Evolutionary conservation across 2,329 filamentous ascomycete species (phyloP).

Genomic region (Septoria petroselini): DNA sequence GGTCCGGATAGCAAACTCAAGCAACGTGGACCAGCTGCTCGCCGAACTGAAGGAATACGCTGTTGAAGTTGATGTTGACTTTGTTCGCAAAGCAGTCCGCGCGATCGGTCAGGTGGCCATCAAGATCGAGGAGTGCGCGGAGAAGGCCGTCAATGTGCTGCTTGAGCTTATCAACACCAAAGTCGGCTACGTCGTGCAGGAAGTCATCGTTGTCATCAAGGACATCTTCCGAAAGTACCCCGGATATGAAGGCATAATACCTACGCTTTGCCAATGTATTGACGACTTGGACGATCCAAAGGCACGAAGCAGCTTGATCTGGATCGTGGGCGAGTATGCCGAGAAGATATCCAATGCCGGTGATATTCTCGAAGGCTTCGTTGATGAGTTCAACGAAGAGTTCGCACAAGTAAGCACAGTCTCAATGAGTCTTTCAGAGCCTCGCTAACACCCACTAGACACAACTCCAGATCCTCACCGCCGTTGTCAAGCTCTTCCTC

Average conservation of each 20-base stretch:
- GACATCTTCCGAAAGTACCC: constrained; percentile 97
- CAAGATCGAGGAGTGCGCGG: constrained; percentile 92
- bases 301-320: constrained; percentile 86
- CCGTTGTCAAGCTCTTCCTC: constrained; percentile 94
- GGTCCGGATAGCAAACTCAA: constrained; percentile 97
- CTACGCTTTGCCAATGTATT: constrained; percentile 91
- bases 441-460: constrained; percentile 57
- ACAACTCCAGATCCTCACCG: constrained; percentile 96
- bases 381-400: constrained; percentile 92
- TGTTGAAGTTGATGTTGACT: constrained; percentile 98
- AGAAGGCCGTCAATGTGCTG: constrained; percentile 91
- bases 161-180: constrained; percentile 94
- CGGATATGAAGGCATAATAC: constrained; percentile 96
- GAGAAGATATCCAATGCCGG: constrained; percentile 99
- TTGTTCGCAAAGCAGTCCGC: constrained; percentile 87
- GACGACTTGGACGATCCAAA: constrained; percentile 94
- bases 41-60: constrained; percentile 97
- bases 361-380: constrained; percentile 85
- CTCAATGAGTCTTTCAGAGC: neutral
- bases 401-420: constrained; percentile 72
- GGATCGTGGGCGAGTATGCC: constrained; percentile 98
- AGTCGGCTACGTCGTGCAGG: constrained; percentile 98
- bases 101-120: constrained; percentile 98
- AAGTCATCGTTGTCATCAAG: constrained; percentile 98
- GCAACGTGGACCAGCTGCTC: constrained; percentile 90